phyloP scores from a whole-genome alignment of 805 yeast genomes.

The Phaffomyces opuntiae region DNA sequence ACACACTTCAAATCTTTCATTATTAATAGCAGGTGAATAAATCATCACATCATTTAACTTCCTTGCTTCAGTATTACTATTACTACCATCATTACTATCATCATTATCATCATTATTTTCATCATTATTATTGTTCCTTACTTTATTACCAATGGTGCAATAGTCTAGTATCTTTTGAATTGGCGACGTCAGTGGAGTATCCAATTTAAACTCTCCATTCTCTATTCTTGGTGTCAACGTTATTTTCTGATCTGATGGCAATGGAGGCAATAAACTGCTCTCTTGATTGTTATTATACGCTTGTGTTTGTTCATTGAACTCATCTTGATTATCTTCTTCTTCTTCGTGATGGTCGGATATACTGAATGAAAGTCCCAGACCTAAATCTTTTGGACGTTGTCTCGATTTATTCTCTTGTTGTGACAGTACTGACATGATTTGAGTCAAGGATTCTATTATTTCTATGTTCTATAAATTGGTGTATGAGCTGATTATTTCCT shows the following conservation, averaged over 20 bases:
- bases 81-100: too few relatives aligned
- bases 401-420: neutral
- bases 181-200: constrained; percentile 5
- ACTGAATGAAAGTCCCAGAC: neutral
- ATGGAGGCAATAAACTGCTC: constrained; percentile 14
- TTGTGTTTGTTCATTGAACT: too few relatives aligned
- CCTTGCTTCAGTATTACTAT: too few relatives aligned
- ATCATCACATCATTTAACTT: neutral
- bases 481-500: too few relatives aligned
- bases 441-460: too few relatives aligned
- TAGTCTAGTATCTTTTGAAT: neutral
- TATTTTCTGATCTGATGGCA: constrained; percentile 9
- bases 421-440: neutral
- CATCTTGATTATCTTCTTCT: constrained; percentile 11
- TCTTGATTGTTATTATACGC: constrained; percentile 7
- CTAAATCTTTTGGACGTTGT: neutral
- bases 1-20: constrained; percentile 19
- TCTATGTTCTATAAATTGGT: neutral
- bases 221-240: neutral
- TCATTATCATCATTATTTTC: too few relatives aligned
- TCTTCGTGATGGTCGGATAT: neutral
- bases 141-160: neutral
- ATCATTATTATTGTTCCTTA: too few relatives aligned
- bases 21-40: constrained; percentile 19
- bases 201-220: neutral